Evolutionary conservation across 352 stramenopile genomes (phyloP).

Genomic region (Phytophthora kernoviae): DNA sequence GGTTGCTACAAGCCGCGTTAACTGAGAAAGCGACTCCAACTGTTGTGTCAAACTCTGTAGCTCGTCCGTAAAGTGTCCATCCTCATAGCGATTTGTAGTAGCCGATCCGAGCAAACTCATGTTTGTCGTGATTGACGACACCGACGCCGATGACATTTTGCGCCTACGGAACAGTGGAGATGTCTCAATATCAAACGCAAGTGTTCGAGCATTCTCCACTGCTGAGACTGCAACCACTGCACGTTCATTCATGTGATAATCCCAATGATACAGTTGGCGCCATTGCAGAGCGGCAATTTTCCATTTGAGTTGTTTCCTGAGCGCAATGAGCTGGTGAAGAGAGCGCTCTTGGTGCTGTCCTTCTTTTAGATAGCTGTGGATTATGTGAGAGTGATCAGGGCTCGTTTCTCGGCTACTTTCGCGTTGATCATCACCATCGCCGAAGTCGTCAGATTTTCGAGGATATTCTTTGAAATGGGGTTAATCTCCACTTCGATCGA

Average conservation of each 20-base stretch:
- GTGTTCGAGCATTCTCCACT: slow-evolving; percentile 35
- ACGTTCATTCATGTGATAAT: slow-evolving; percentile 53
- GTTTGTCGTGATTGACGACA: slow-evolving; percentile 43
- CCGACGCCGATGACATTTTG: slow-evolving; percentile 30
- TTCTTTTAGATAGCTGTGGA: slow-evolving; percentile 25
- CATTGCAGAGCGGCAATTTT: slow-evolving; percentile 64
- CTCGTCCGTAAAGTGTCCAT: slow-evolving; percentile 54
- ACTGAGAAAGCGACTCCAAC: slow-evolving; percentile 46
- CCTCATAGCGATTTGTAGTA: slow-evolving; percentile 38
- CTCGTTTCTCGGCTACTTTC: slow-evolving; percentile 52
- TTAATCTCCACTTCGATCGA: slow-evolving; percentile 57
- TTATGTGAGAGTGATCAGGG: slow-evolving; percentile 40
- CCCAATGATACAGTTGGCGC: slow-evolving; percentile 61
- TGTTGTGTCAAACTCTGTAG: slow-evolving; percentile 50
- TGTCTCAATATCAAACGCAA: slow-evolving; percentile 50
- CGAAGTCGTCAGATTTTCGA: slow-evolving; percentile 54
- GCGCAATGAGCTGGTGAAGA: slow-evolving; percentile 45
- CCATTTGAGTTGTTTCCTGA: slow-evolving; percentile 68
- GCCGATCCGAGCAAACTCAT: slow-evolving; percentile 43
- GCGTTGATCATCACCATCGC: slow-evolving; percentile 38
- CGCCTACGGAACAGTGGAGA: slow-evolving; percentile 48
- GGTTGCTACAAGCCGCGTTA: slow-evolving; percentile 41
- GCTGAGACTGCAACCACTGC: slow-evolving; percentile 46
- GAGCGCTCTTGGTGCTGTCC: slow-evolving; percentile 18
- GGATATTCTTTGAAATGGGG: slow-evolving; percentile 61